phyloP scores from a whole-genome alignment of 108 stramenopile species.

The Cyclotella kingstonii region DNA sequence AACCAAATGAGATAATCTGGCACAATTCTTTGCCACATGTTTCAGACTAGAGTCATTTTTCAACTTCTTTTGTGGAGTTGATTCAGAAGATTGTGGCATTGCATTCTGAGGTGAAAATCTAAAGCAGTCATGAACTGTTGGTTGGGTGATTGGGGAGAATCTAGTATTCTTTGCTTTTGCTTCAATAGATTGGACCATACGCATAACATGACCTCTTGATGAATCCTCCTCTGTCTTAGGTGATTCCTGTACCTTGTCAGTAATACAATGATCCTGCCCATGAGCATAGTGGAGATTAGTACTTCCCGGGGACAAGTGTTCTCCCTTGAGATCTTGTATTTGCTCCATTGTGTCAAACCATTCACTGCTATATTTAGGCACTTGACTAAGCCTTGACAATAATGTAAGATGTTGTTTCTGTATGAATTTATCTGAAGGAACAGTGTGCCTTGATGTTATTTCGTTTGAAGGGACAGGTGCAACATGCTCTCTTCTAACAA shows the following conservation, averaged over 20 bases:
- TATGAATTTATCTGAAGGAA: slow-evolving; percentile 4
- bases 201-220: background rate
- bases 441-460: background rate
- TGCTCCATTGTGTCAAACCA: slow-evolving; percentile 7
- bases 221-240: background rate
- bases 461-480: background rate
- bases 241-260: no score
- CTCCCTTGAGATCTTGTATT: background rate
- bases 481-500: background rate
- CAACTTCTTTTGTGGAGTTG: background rate
- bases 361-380: slow-evolving; percentile 12
- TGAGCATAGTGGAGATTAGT: background rate
- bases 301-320: background rate
- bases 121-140: background rate
- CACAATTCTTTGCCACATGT: slow-evolving; percentile 11
- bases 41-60: slow-evolving; percentile 2
- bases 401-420: background rate
- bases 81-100: background rate
- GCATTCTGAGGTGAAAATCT: background rate
- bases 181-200: background rate
- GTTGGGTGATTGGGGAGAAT: background rate
- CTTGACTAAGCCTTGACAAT: background rate
- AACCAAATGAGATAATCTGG: slow-evolving; percentile 6
- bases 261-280: background rate
- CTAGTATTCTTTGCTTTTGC: no score